phyloP scores from a whole-genome alignment of 208 protist species.

The Crithidia bombi region DNA sequence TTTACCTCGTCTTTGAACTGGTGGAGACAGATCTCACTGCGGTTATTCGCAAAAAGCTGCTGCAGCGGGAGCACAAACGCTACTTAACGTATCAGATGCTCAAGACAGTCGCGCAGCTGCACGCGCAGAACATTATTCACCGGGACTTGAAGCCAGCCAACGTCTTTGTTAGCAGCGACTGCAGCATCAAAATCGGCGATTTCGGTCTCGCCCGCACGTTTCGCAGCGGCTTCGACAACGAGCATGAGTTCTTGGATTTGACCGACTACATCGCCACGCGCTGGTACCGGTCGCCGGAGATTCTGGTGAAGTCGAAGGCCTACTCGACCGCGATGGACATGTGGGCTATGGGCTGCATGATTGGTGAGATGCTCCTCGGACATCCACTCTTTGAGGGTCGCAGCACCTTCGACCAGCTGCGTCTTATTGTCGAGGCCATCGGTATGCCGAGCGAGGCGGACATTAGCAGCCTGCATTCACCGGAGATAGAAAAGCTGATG shows the following conservation, averaged over 20 bases:
- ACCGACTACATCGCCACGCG: conserved; percentile 97
- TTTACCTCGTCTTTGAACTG: conserved; percentile 98
- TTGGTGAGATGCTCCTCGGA: conserved; percentile 94
- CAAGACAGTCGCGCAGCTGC: conserved; percentile 94
- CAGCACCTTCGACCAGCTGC: conserved; percentile 97
- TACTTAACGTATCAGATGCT: conserved; percentile 97
- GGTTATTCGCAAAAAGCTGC: conserved; percentile 95
- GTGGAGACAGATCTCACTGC: conserved; percentile 94
- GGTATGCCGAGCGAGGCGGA: conserved; percentile 89
- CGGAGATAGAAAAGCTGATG: conserved; percentile 90
- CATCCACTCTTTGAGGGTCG: conserved; percentile 95
- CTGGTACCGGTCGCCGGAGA: conserved; percentile 99
- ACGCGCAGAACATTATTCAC: conserved; percentile 89
- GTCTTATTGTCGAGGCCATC: conserved; percentile 91
- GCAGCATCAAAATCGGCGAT: conserved; percentile 95
- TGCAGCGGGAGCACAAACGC: conserved; percentile 94
- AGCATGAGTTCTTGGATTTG: conserved; percentile 68
- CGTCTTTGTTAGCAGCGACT: conserved; percentile 94
- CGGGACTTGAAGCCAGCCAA: conserved; percentile 95
- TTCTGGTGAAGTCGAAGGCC: conserved; percentile 94
- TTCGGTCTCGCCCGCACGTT: conserved; percentile 98
- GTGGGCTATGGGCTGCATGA: conserved; percentile 98
- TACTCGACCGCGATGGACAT: conserved; percentile 99
- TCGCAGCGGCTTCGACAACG: conserved; percentile 33
- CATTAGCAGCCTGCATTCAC: conserved; percentile 87